Evolutionary conservation across 2,329 filamentous ascomycete species (phyloP).

Genomic region (Penicillium thymicola): DNA sequence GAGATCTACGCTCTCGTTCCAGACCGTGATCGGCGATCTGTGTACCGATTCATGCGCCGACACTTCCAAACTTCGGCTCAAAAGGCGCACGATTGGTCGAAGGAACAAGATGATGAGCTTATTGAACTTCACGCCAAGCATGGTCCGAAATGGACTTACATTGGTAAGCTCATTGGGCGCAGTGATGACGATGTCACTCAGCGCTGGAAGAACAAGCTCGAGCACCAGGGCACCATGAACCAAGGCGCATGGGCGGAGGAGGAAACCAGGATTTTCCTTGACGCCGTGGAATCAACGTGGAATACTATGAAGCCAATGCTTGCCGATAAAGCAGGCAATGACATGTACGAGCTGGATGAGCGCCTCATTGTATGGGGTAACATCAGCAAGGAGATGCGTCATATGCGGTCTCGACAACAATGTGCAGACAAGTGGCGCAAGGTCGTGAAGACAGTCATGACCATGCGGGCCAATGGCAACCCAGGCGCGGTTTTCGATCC

Average conservation of each 20-base stretch:
- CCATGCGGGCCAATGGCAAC: slow-evolving; percentile 20
- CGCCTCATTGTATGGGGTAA: slow-evolving; percentile 31
- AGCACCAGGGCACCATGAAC: slow-evolving; percentile 36
- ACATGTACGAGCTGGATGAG: slow-evolving; percentile 39
- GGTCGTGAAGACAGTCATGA: slow-evolving; percentile 22
- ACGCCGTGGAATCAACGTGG: slow-evolving; percentile 27
- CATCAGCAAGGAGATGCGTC: slow-evolving; percentile 29
- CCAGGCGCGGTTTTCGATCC: slow-evolving; percentile 27
- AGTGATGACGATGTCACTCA: slow-evolving; percentile 43
- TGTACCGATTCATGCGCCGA: slow-evolving; percentile 43
- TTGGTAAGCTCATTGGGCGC: slow-evolving; percentile 38
- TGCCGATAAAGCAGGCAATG: slow-evolving; percentile 25
- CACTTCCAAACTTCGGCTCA: slow-evolving; percentile 41
- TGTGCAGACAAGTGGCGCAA: slow-evolving; percentile 42
- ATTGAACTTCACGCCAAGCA: slow-evolving; percentile 29
- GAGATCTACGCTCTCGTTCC: slow-evolving; percentile 37
- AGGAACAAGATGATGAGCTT: slow-evolving; percentile 42
- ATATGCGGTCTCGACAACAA: slow-evolving; percentile 38
- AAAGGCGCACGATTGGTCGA: slow-evolving; percentile 40
- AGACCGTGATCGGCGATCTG: slow-evolving; percentile 35
- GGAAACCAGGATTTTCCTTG: slow-evolving; percentile 30
- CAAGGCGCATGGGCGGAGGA: slow-evolving; percentile 37
- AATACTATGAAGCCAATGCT: slow-evolving; percentile 12
- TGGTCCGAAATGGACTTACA: slow-evolving; percentile 38
- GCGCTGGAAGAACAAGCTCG: slow-evolving; percentile 43